Percentiles rank a stretch among this genome's conserved stretches.
phyloP scores from a whole-genome alignment of 805 yeast species.

The Millerago galiae region DNA sequence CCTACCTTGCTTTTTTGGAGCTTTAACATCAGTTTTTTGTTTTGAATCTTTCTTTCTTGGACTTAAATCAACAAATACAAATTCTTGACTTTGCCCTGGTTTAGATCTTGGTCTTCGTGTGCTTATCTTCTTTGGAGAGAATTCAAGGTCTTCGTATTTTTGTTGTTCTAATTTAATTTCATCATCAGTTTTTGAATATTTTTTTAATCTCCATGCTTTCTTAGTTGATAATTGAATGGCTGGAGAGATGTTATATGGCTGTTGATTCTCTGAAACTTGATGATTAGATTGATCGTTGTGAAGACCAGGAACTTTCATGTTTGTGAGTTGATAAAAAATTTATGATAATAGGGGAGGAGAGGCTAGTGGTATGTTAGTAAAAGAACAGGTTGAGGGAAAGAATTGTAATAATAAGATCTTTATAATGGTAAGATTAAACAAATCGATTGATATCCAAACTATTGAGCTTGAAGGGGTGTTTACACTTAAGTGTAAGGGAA shows the following conservation, averaged over 20 bases:
- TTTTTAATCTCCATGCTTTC: slow-evolving; percentile 24
- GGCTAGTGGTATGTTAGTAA: not conserved
- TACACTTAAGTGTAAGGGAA: no score
- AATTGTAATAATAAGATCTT: no score
- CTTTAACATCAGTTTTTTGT: not conserved
- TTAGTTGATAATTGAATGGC: slow-evolving; percentile 13
- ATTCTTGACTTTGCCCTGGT: slow-evolving; percentile 23
- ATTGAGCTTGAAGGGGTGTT: no score
- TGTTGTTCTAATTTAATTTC: slow-evolving; percentile 21
- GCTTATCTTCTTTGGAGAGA: slow-evolving; percentile 18
- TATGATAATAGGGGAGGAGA: not conserved
- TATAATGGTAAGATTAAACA: no score
- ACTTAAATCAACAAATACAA: slow-evolving; percentile 25
- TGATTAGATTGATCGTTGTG: not conserved
- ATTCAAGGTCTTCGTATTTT: slow-evolving; percentile 20
- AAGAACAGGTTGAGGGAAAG: no score
- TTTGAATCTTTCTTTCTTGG: slow-evolving; percentile 20
- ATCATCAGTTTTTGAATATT: slow-evolving; percentile 17
- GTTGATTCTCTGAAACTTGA: not conserved
- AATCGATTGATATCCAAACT: no score
- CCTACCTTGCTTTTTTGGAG: slow-evolving; percentile 8
- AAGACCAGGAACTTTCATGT: slow-evolving; percentile 5
- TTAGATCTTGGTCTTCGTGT: slow-evolving; percentile 21
- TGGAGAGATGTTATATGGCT: not conserved
- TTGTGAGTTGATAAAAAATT: not conserved